Base-by-base conservation (phyloP, 768 basidiomycete genomes). In the Candolleomyces aberdarensis region DNA sequence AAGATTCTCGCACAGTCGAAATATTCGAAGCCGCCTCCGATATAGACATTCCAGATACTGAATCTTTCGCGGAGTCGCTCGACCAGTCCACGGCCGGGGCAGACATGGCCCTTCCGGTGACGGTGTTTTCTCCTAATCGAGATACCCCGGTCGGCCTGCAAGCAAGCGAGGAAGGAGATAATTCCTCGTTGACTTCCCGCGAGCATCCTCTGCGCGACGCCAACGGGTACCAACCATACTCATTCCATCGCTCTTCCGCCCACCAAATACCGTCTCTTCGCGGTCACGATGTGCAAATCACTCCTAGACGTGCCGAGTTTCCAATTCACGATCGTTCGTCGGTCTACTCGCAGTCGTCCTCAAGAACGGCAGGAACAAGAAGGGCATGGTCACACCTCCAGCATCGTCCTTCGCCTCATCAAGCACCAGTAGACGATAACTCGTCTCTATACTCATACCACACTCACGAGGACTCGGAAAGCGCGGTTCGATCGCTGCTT, bases 1-100 rank as follows among this genome's bases (percentile, higher is more conserved):
- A 80, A 56, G 78, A 74, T 15, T 72, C 78, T 46, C 70, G 64
- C 15, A 77, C 76, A 5, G 76, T 79, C 8, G 73, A 75, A 56
- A 78, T 78, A 32, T 29, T 15, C 36, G 54, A 56, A 9, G 54
- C 54, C 11, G 70, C 65, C 14, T 73, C 71, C 17, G 71, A 72
- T 59, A 52, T 61, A n/a, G 72, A 73, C 26, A 63, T 64, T 31
- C 67, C 63, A 15, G 61, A 66, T 58, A 65, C 62, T 8, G 61
- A 51, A 40, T 66, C 71, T 3, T 61, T 67, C 56, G 66, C 69
- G 48, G 70, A 62, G 39, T 63, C 60, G 40, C 31, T 48, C n/a
- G 46, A 58, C 40, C 47, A 54, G 46, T 22, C 14, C 36, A 36
- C 54, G 19, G 19, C 39, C 8, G 17, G 54, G n/a, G 26, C 26